These are phyloP conservation scores for Dioszegia crocea DNA, from an alignment of 768 basidiomycete genomes.

Conservation along the genomic window DNA sequence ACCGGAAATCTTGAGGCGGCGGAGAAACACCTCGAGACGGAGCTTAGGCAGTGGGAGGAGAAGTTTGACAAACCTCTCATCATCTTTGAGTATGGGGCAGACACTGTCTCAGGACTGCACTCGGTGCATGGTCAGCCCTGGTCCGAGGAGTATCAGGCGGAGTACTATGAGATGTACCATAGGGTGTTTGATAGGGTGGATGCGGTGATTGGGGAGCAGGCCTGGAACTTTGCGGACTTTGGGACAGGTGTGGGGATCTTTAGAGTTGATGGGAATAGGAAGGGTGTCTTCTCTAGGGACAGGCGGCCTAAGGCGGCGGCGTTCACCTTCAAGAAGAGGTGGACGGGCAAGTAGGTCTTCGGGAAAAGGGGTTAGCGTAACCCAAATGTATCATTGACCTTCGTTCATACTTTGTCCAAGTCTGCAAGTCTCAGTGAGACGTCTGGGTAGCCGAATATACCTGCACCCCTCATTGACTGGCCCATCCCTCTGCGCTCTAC, in stretches of 20 bases:
- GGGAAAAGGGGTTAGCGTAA: not conserved
- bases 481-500: too few relatives aligned
- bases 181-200: conserved; percentile 26
- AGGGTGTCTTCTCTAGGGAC: conserved; percentile 27
- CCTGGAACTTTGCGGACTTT: conserved; percentile 38
- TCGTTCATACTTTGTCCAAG: too few relatives aligned
- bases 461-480: too few relatives aligned
- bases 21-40: conserved; percentile 22
- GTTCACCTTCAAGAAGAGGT: conserved; percentile 26
- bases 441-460: too few relatives aligned
- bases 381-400: too few relatives aligned
- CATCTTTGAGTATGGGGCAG: conserved; percentile 29
- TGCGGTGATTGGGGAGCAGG: conserved; percentile 25
- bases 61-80: conserved; percentile 21
- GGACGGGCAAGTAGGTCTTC: conserved; percentile 12
- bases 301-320: conserved; percentile 25
- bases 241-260: conserved; percentile 22
- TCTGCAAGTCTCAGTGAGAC: too few relatives aligned
- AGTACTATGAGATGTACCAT: conserved; percentile 22
- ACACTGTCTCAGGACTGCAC: conserved; percentile 24
- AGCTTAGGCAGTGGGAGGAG: conserved; percentile 15
- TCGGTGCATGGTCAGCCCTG: conserved; percentile 15
- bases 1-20: conserved; percentile 24
- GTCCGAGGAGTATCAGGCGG: conserved; percentile 32
- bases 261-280: conserved; percentile 33